These are phyloP conservation scores for Candida anutae DNA, from an alignment of 1,139 yeast genomes.

Conservation along the genomic window DNA sequence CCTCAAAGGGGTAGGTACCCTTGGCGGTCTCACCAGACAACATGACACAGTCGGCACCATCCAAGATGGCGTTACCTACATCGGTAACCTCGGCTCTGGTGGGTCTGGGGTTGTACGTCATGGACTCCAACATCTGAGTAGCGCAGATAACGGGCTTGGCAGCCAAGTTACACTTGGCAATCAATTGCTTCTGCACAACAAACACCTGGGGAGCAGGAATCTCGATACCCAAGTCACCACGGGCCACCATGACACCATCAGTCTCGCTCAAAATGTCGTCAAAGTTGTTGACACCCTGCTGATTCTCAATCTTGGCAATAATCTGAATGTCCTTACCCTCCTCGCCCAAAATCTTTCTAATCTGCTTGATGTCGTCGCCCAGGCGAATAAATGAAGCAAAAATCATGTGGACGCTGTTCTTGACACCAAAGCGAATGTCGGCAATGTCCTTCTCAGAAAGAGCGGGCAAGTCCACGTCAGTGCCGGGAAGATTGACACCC, in stretches of 20 bases:
- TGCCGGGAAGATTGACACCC: conserved; percentile 98
- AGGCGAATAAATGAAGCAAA: conserved; percentile 98
- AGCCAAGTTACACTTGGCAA: conserved; percentile 97
- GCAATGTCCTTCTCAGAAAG: conserved; percentile 91
- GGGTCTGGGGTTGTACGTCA: conserved; percentile 99
- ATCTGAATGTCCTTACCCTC: conserved; percentile 94
- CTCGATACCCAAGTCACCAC: conserved; percentile 99
- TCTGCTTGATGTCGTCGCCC: conserved; percentile 80
- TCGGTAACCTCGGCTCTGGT: conserved; percentile 99
- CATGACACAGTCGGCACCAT: conserved; percentile 99
- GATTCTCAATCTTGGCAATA: conserved; percentile 96
- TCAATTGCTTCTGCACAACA: conserved; percentile 97
- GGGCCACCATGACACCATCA: conserved; percentile 99
- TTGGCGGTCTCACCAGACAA: conserved; percentile 99
- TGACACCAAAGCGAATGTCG: conserved; percentile 90
- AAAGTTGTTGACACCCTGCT: conserved; percentile 99
- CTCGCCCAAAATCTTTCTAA: conserved; percentile 92
- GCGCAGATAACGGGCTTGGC: conserved; percentile 99
- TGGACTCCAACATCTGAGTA: conserved; percentile 98
- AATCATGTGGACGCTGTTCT: conserved; percentile 94
- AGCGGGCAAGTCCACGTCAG: conserved; percentile 98
- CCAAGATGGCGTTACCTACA: conserved; percentile 97
- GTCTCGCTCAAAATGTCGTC: conserved; percentile 91
- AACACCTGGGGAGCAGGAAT: conserved; percentile 99
- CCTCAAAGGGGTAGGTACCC: conserved; percentile 96